phyloP scores from a whole-genome alignment of 768 basidiomycete genomes.

The Mycena capillaripes region DNA sequence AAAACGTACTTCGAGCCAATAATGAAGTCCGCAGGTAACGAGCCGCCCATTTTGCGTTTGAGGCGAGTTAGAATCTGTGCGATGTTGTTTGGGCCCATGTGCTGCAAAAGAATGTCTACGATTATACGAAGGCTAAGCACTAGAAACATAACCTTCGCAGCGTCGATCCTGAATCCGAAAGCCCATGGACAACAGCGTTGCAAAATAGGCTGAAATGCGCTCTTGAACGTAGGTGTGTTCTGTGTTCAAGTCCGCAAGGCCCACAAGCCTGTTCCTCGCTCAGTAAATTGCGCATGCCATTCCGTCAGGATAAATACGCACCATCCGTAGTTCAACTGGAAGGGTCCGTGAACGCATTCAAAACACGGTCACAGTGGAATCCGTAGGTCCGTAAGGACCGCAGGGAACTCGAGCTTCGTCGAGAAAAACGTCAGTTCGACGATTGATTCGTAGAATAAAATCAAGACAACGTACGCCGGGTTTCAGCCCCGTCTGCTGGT shows the following conservation, averaged over 20 bases:
- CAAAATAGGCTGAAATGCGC: conserved; percentile 18
- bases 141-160: not conserved
- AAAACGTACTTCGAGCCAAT: conserved; percentile 10
- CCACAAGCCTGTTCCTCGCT: conserved; percentile 3
- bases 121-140: not conserved
- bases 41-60: conserved; percentile 19
- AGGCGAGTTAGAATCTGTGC: conserved; percentile 20
- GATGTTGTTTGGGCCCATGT: conserved; percentile 26
- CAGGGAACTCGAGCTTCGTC: conserved; percentile 17
- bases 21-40: conserved; percentile 11
- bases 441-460: not conserved
- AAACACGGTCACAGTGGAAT: conserved; percentile 23
- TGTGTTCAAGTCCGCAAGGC: conserved; percentile 17
- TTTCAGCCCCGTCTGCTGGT: conserved; percentile 10
- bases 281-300: not conserved
- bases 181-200: conserved; percentile 18
- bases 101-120: not conserved
- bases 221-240: conserved; percentile 24
- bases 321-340: conserved; percentile 23
- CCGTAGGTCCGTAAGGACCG: conserved; percentile 17
- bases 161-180: conserved; percentile 18
- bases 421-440: not conserved
- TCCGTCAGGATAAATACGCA: not conserved
- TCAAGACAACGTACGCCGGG: not conserved
- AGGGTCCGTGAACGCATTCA: conserved; percentile 21